Conservation (phyloP, 345 rosid species). For the Eutrema heterophyllum region DNA sequence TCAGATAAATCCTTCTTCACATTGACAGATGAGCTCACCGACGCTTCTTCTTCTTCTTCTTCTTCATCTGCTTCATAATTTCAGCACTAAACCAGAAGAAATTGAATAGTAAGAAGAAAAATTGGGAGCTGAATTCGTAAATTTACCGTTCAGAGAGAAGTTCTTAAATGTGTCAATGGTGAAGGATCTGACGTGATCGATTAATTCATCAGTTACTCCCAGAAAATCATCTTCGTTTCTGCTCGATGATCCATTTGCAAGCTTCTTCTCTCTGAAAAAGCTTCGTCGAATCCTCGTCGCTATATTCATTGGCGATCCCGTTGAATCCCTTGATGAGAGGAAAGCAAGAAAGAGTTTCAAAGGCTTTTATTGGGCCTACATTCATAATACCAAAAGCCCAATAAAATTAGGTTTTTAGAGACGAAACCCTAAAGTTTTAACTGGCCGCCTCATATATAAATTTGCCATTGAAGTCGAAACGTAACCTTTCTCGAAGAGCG, state of each 20-base stretch:
- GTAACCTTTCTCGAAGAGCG: neutral
- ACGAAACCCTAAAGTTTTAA: slow-evolving; percentile 10
- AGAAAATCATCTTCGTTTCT: slow-evolving; percentile 32
- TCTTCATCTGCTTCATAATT: slow-evolving; percentile 36
- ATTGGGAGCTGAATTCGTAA: neutral
- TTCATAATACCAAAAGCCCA: neutral
- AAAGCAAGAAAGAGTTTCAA: neutral
- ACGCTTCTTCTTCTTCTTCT: slow-evolving; percentile 38
- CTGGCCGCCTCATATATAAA: slow-evolving; percentile 11
- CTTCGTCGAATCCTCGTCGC: slow-evolving; percentile 60
- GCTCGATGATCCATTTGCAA: slow-evolving; percentile 6
- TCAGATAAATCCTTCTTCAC: slow-evolving; percentile 62
- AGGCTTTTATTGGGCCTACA: neutral
- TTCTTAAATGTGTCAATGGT: slow-evolving; percentile 70
- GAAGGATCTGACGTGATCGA: slow-evolving; percentile 59
- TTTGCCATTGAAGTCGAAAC: neutral
- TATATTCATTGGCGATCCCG: slow-evolving; percentile 39
- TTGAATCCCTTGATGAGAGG: neutral
- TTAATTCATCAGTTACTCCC: slow-evolving; percentile 61
- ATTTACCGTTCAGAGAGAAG: slow-evolving; percentile 55
- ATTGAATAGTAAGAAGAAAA: neutral
- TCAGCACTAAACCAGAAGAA: neutral
- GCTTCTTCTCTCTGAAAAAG: slow-evolving; percentile 27
- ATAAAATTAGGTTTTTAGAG: neutral
- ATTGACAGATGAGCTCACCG: slow-evolving; percentile 34